Evolutionary conservation across 192 early-diverging fungal genomes (phyloP).

Genomic region (Jimgerdemannia lactiflua): DNA sequence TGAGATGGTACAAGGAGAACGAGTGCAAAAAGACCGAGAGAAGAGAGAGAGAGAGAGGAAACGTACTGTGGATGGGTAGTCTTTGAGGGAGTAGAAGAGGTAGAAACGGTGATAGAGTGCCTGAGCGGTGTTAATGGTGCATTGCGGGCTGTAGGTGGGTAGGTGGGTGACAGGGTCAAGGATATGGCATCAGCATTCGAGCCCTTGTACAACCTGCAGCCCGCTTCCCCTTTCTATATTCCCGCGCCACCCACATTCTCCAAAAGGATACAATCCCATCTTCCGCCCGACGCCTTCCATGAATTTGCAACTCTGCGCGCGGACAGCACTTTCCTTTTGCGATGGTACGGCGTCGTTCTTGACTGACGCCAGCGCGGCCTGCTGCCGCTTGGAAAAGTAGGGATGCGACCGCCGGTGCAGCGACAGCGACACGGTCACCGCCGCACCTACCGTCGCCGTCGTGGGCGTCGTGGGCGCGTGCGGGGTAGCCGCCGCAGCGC

Average conservation of each 20-base stretch:
- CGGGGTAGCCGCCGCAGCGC: too few relatives aligned
- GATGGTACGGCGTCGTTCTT: slow-evolving; percentile 3
- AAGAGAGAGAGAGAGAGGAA: background rate
- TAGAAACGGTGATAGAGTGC: slow-evolving; percentile 53
- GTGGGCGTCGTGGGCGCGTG: too few relatives aligned
- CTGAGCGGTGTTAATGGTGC: slow-evolving; percentile 57
- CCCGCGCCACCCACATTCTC: background rate
- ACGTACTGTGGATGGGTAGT: slow-evolving; percentile 42
- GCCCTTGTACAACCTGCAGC: background rate
- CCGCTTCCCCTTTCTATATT: background rate
- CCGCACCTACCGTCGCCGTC: background rate
- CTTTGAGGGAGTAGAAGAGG: slow-evolving; percentile 47
- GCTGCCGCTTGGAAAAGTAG: slow-evolving; percentile 14
- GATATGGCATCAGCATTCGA: background rate
- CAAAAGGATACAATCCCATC: slow-evolving; percentile 53
- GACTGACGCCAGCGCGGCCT: background rate
- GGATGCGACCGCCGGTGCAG: slow-evolving; percentile 12
- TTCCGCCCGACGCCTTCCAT: slow-evolving; percentile 48
- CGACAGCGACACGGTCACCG: background rate
- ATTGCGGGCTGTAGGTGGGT: slow-evolving; percentile 43
- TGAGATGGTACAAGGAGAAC: background rate
- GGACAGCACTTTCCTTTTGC: slow-evolving; percentile 18
- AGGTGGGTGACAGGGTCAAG: background rate
- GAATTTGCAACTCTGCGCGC: slow-evolving; percentile 40
- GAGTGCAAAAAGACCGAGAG: background rate